Evolutionary conservation across 371 early-diverging fungal genomes (phyloP), one percentile per base, ranked within the genome.

Genomic region (Dichotomocladium elegans): DNA sequence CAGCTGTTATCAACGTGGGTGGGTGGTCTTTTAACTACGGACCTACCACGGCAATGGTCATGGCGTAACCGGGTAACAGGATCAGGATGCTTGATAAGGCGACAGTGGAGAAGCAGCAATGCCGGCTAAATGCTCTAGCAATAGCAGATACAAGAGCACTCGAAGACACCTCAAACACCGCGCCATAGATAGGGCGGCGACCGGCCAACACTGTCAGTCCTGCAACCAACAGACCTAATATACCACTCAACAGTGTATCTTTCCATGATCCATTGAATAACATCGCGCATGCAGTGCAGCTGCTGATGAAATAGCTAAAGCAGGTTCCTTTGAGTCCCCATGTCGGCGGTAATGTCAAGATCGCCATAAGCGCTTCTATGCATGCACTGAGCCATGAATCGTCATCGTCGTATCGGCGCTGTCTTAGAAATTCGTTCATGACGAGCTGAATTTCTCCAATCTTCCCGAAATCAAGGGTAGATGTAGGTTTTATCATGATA

Each of bases 51-150:
- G 61, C 50, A 51, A 61, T 45, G 0, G 61, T 61, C 61, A 61
- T 61, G 34, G 43, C 47, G 31, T 61, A 61, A 12, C 61, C 61
- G 5, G 90, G 91, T 14, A 74, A 45, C 22, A 89, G 60, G 41
- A 87, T 81, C 9, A 86, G 65, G 17, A 86, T 71, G 7, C 66
- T 48, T 15, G 75, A 57, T 35, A 74, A 43, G 17, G 67, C 72
- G 9, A 71, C 69, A 41, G 60, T 67, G 5, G 64, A 63, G 43
- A 71, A 74, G 34, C 75, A 74, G 25, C 63, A 66, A 29, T 71
- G 67, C 1, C 47, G 17, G 42, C 66, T 60, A 15, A 74, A 12
- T 8, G 69, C 64, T n/a, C 63, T 63, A 6, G 67, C 58, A 22
- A 73, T 45, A 5, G 70, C 51, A 21, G 69, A 68, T 0, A 77